Evolutionary conservation across 805 yeast genomes (phyloP).

Genomic region (Monosporozyma yasuniensis): DNA sequence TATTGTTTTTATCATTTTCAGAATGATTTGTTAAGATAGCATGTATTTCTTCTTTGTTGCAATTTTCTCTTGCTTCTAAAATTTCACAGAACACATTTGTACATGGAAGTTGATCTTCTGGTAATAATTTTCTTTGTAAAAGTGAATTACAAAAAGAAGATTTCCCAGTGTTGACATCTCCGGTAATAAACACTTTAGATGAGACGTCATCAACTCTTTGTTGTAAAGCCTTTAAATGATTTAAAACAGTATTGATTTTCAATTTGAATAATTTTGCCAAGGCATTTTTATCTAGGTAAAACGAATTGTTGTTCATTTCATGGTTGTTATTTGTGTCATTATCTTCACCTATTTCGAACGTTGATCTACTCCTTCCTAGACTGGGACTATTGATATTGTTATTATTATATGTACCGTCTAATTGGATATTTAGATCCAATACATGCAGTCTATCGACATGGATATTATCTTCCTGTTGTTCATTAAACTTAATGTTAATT

Average conservation of each 20-base stretch:
- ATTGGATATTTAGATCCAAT: conserved; percentile 19
- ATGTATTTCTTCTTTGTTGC: conserved; percentile 80
- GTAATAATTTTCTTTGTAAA: conserved; percentile 64
- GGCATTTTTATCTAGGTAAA: conserved; percentile 54
- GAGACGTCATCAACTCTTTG: conserved; percentile 85
- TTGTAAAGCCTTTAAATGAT: conserved; percentile 61
- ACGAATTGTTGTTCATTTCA: conserved; percentile 31
- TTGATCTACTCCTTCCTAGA: neutral
- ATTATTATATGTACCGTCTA: conserved; percentile 18
- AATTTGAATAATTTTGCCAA: conserved; percentile 61
- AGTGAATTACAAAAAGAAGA: conserved; percentile 92
- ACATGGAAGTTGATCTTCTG: conserved; percentile 97
- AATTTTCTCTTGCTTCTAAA: conserved; percentile 69
- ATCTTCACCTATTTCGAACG: neutral
- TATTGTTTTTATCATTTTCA: conserved; percentile 14
- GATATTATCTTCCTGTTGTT: conserved; percentile 40
- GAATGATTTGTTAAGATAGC: conserved; percentile 55
- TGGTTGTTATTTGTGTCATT: neutral
- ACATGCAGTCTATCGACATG: conserved; percentile 19
- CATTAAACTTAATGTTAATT: conserved; percentile 49
- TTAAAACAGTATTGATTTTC: conserved; percentile 53
- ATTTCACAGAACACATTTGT: conserved; percentile 95
- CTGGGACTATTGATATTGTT: neutral
- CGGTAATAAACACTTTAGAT: conserved; percentile 91
- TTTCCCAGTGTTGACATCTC: conserved; percentile 94